Base-by-base conservation (phyloP, 78 protist species). In the Speleostelium caveatum region DNA sequence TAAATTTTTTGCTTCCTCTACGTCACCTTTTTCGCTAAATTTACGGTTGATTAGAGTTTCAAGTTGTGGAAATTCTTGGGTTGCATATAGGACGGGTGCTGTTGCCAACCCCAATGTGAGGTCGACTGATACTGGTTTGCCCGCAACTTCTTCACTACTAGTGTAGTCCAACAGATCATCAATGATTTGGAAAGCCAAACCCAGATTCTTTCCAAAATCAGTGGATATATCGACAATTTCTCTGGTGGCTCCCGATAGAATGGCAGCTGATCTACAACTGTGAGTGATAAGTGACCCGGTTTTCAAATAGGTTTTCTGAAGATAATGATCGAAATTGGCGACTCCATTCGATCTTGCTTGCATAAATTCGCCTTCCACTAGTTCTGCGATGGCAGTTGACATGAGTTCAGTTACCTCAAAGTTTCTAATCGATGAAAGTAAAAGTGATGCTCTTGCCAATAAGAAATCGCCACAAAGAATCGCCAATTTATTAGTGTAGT, bases 131-230 rank as follows among this genome's bases (percentile, higher is more conserved):
- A 88, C 56, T 3, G 97, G 98, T 92, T 97, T 97, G 51, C 98
- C 98, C 33, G 94, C 41, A 32, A 28, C 61, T 60, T 72, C 69
- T 17, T 39, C 36, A 14, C 78, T 80, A 19, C 67, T 59, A 32
- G 95, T 86, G 76, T 86, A 96, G 85, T 97, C 98, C 12, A 97
- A 96, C 22, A 92, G 42, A 76, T 97, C 98, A 55, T 97, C 98
- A 49, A 94, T 36, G 58, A 95, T 67, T 88, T 97, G 99, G 62
- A 94, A 97, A 16, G 99, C 98, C 33, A 97, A 38, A 61, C 99
- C 99, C 35, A 97, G 72, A 86, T 97, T 78, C 21, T 91, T 95
- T 21, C 98, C 99, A 63, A 75, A 86, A 36, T 74, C 73, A 41
- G 68, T 56, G 3, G 73, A 32, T 12, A 74, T 49, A 39, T 86